phyloP scores from a whole-genome alignment of 140 eudicot genomes.

The Bidens hawaiensis region DNA sequence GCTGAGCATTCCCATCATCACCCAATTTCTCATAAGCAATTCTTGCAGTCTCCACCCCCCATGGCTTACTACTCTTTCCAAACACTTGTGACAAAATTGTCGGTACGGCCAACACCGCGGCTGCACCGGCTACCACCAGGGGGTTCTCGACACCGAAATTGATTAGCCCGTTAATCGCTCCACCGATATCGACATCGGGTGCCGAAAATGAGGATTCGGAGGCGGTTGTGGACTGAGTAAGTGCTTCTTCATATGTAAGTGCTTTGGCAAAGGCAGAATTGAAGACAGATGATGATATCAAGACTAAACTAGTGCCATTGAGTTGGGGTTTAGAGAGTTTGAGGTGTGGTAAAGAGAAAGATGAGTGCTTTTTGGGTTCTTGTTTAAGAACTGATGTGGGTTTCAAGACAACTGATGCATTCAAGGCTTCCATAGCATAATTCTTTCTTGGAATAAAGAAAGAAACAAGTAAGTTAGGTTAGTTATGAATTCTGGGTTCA shows the following conservation, averaged over 20 bases:
- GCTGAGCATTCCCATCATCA: constrained; percentile 56
- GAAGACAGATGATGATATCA: constrained; percentile 64
- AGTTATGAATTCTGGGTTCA: neutral
- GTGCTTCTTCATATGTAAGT: constrained; percentile 83
- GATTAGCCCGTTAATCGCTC: constrained; percentile 41
- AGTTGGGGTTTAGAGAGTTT: constrained; percentile 39
- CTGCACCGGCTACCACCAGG: constrained; percentile 51
- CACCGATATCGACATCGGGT: constrained; percentile 54
- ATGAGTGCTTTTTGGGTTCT: constrained; percentile 44
- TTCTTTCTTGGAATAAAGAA: constrained; percentile 1
- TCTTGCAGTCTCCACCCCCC: constrained; percentile 79
- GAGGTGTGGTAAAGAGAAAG: constrained; percentile 18
- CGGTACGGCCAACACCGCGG: constrained; percentile 62
- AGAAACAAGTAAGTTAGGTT: neutral
- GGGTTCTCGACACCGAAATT: constrained; percentile 64
- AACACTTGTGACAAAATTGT: constrained; percentile 58
- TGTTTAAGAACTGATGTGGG: constrained; percentile 68
- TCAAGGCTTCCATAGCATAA: constrained; percentile 80
- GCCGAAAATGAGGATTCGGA: constrained; percentile 22
- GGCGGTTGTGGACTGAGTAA: constrained; percentile 50
- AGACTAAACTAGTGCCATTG: constrained; percentile 39
- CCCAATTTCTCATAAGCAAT: constrained; percentile 72
- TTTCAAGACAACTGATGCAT: constrained; percentile 50
- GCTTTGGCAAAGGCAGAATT: constrained; percentile 58
- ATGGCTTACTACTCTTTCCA: constrained; percentile 55